Percentiles rank a stretch among this genome's conserved stretches.
phyloP scores from a whole-genome alignment of 1,139 yeast genomes.

The Geotrichum bryndzae region DNA sequence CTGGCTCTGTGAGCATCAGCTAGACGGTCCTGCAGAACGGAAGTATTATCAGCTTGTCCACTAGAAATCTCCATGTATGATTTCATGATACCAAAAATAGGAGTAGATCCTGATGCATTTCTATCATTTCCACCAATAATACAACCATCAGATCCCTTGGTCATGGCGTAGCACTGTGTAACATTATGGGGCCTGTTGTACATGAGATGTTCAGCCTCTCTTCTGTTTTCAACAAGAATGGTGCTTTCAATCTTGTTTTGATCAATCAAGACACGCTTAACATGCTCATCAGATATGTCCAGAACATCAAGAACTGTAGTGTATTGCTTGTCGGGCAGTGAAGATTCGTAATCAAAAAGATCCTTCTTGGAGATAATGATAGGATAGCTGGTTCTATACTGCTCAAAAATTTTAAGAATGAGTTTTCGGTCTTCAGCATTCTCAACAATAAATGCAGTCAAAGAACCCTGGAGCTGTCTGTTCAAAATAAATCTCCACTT shows the following conservation, averaged over 20 bases:
- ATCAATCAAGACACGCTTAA: constrained; percentile 63
- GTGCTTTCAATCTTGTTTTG: constrained; percentile 52
- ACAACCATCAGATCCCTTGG: constrained; percentile 43
- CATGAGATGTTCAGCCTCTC: constrained; percentile 47
- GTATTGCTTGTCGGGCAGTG: constrained; percentile 36
- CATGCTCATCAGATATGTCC: constrained; percentile 48
- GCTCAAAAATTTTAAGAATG: constrained; percentile 43
- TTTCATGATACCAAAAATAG: constrained; percentile 41
- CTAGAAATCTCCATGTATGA: constrained; percentile 23
- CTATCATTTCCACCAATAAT: constrained; percentile 11
- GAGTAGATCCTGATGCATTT: constrained; percentile 47
- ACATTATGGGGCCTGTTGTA: constrained; percentile 41
- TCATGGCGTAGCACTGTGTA: constrained; percentile 42
- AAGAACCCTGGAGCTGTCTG: constrained; percentile 41
- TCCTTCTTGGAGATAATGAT: constrained; percentile 55
- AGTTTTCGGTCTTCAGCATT: constrained; percentile 54
- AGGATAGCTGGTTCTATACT: constrained; percentile 25
- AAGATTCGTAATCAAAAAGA: constrained; percentile 45
- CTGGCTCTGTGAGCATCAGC: background rate
- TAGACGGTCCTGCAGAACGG: background rate
- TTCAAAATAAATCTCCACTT: constrained; percentile 64
- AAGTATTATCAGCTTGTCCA: constrained; percentile 19
- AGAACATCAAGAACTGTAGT: constrained; percentile 58
- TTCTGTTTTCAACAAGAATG: constrained; percentile 47
- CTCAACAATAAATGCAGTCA: constrained; percentile 64